phyloP scores from a whole-genome alignment of 2,329 filamentous ascomycete genomes.

The Epichloe coenophiala region DNA sequence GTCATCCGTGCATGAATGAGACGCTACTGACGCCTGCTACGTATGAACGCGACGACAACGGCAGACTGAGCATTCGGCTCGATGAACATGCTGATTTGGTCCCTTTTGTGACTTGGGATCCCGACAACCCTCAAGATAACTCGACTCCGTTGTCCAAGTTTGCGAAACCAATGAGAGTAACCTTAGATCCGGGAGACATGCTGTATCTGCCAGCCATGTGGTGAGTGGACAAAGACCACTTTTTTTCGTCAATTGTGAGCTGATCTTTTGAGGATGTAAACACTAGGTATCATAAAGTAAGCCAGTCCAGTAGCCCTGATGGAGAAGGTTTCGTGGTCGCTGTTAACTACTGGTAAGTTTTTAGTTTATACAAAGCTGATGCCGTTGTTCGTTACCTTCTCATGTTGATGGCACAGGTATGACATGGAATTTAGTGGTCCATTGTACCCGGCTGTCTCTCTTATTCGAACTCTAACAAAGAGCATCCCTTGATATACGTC shows the following conservation, averaged over 20 bases:
- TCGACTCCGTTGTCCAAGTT: slow-evolving; percentile 46
- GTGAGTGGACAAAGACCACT: slow-evolving; percentile 27
- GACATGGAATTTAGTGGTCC: slow-evolving; percentile 65
- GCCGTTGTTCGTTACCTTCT: neutral
- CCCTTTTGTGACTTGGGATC: slow-evolving; percentile 65
- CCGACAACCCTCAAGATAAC: slow-evolving; percentile 38
- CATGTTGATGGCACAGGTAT: slow-evolving; percentile 38
- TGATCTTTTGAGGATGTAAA: neutral
- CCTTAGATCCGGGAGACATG: slow-evolving; percentile 62
- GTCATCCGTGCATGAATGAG: slow-evolving; percentile 57
- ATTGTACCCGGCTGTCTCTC: slow-evolving; percentile 48
- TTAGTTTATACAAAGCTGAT: neutral
- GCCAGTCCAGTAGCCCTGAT: slow-evolving; percentile 52
- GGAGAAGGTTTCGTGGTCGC: slow-evolving; percentile 64
- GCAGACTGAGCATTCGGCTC: slow-evolving; percentile 16
- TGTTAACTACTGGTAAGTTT: slow-evolving; percentile 63
- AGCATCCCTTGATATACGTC: neutral
- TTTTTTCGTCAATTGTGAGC: neutral
- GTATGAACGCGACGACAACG: slow-evolving; percentile 31
- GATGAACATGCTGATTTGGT: slow-evolving; percentile 28
- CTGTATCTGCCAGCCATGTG: slow-evolving; percentile 71
- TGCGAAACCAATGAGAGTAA: slow-evolving; percentile 50
- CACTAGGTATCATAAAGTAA: slow-evolving; percentile 63
- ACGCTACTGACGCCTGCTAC: slow-evolving; percentile 39
- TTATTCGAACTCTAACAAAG: slow-evolving; percentile 30